Base-by-base conservation (phyloP, 495 filamentous ascomycete species). In the Aspergillus panamensis region DNA sequence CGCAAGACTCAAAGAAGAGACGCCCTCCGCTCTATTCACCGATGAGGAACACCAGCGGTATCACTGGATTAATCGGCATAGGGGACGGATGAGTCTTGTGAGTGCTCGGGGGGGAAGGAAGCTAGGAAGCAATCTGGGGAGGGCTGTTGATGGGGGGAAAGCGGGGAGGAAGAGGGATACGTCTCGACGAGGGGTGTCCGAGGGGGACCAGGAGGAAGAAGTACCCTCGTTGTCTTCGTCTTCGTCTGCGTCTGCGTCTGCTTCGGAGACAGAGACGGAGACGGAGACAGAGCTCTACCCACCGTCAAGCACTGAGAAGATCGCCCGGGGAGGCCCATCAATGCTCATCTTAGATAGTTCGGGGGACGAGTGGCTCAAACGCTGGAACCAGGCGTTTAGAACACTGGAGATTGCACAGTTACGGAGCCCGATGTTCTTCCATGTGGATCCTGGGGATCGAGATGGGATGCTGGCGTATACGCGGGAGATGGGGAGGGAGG, bases 371-470 rank as follows among this genome's bases (percentile, higher is more conserved):
- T 88, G 83, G 82, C 80, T 87, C 77, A 63, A 76, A 58, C 64
- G 74, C 51, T 87, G 84, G 83, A 77, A 81, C 33, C 69, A 66
- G 21, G 74, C 80, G 8, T 87, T 86, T 65, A 66, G 71, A 19
- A 79, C 71, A 0, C 73, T 85, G 51, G 77, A 80, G 37, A 87
- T 87, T 30, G 70, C 78, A 19, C 78, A 87, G 65, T 68, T 87
- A 14, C 77, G 83, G 13, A 85, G 83, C 61, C 84, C 82, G 14
- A 86, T 87, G 84, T 86, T 87, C 62, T 86, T 86, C 60, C 84
- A 88, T 68, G 69, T 84, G 17, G 84, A 87, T 58, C 84, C 84
- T 0, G 74, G 80, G 1, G 84, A 88, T 66, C 77, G 84, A 6
- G 84, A 87, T 71, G 81, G 81, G 3, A 69, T 87, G 63, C 60